phyloP scores from a whole-genome alignment of 495 filamentous ascomycete species.

The Pseudomonodictys pantanalensis region DNA sequence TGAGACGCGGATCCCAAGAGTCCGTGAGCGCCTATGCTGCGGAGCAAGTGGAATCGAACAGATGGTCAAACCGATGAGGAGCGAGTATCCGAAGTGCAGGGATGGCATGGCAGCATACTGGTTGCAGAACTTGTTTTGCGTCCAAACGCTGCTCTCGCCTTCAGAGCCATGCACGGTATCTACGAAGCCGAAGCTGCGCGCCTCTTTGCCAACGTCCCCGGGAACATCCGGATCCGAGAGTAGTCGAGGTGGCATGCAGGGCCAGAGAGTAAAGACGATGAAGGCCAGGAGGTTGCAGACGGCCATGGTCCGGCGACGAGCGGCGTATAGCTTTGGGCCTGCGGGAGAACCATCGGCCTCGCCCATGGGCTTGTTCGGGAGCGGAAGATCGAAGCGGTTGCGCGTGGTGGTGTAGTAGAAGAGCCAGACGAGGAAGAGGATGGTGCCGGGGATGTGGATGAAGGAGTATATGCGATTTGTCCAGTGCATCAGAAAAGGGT shows the following conservation, averaged over 20 bases:
- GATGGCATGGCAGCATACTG: constrained; percentile 77
- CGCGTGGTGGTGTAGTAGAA: constrained; percentile 62
- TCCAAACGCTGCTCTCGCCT: constrained; percentile 67
- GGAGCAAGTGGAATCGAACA: constrained; percentile 51
- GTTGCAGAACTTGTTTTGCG: constrained; percentile 66
- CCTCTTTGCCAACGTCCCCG: constrained; percentile 47
- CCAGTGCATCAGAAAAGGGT: constrained; percentile 37
- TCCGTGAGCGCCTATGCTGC: constrained; percentile 15
- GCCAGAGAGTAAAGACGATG: constrained; percentile 72
- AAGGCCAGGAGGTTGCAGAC: constrained; percentile 75
- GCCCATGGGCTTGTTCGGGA: constrained; percentile 41
- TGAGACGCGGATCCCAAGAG: constrained; percentile 1
- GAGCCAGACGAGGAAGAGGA: constrained; percentile 64
- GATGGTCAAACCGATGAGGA: constrained; percentile 70
- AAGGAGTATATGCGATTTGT: constrained; percentile 72
- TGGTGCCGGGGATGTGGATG: constrained; percentile 79
- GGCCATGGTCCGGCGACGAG: constrained; percentile 65
- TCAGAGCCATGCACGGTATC: constrained; percentile 69
- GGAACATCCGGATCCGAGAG: constrained; percentile 52
- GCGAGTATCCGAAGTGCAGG: constrained; percentile 76
- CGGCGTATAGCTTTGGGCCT: constrained; percentile 56
- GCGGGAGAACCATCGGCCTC: constrained; percentile 44
- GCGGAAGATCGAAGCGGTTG: constrained; percentile 43
- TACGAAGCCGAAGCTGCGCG: constrained; percentile 63
- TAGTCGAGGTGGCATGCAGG: constrained; percentile 76